Base-by-base conservation (phyloP, 176 grass and related monocot species). In the Aechmea fasciata region DNA sequence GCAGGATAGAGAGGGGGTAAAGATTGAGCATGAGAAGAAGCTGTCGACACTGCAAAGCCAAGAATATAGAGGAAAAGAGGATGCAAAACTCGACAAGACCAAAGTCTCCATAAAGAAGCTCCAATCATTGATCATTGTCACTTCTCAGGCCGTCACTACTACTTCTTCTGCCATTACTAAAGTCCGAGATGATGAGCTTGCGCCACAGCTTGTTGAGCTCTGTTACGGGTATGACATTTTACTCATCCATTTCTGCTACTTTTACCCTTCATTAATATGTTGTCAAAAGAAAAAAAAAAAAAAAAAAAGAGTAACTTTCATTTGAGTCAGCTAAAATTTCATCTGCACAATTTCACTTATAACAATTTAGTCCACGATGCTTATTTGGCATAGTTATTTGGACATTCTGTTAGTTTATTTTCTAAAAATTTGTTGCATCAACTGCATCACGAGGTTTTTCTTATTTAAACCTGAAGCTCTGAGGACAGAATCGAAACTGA, bases 21-120 rank as follows among this genome's bases (percentile, higher is more conserved):
- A 90, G 87, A 90, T 99, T 72, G 87, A 87, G 64, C 95, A 99
- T 70, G 90, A 90, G 70, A 99, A 94, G 79, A 99, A 99, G 66
- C 87, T 99, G 23, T 99, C 95, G 52, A 78, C 84, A 57, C 70
- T 99, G 76, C 95, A 99, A 50, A 85, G 84, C 75, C 87, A 88
- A 75, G 95, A 99, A 69, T 94, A 82, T 63, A 79, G 79, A 69
- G 84, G 95, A 64, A 99, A 67, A 74, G 87, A 94, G 50, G 88
- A 88, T 80, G 82, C 80, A 6, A 99, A 90, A 76, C 82, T 99
- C 75, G 90, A 93, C 72, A 99, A 94, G 78, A 90, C 95, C 77
- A 99, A 99, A 73, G 87, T 82, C 11, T 81, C 95, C 47, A 86
- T 99, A 83, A 99, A 99, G 77, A 99, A 87, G 83, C 80, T 99